phyloP scores from a whole-genome alignment of 2,329 filamentous ascomycete genomes.

The Polychaeton citri region DNA sequence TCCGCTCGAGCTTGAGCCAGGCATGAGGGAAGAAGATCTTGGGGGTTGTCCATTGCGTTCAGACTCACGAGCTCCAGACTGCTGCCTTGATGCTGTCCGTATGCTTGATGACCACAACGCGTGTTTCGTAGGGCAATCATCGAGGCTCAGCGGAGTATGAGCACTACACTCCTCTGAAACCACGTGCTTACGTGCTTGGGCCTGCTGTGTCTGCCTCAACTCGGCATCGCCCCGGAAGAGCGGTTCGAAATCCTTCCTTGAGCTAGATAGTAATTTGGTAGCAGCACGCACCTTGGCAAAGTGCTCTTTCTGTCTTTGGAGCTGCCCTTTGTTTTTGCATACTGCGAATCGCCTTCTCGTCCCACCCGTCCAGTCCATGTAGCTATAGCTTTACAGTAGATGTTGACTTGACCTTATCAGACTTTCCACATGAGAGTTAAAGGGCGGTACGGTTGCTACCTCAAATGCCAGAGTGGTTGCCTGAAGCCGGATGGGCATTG shows the following conservation, averaged over 20 bases:
- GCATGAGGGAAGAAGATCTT: no score
- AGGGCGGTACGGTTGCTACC: no score
- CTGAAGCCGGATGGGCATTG: no score
- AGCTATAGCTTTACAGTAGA: no score
- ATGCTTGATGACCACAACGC: conserved; percentile 1
- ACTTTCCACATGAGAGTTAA: no score
- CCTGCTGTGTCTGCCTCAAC: background rate
- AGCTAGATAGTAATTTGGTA: conserved; percentile 10
- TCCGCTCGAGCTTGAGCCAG: no score
- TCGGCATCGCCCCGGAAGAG: background rate
- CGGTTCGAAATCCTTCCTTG: conserved; percentile 9
- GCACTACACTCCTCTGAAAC: conserved; percentile 3
- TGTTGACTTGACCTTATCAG: no score
- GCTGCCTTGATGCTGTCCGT: conserved; percentile 5
- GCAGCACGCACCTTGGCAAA: conserved; percentile 28
- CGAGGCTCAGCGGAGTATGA: conserved; percentile 5
- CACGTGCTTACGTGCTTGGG: background rate
- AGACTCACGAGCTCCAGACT: no score
- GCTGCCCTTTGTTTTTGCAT: conserved; percentile 21
- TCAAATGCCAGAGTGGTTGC: no score
- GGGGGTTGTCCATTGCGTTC: no score
- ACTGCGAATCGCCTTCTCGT: conserved; percentile 16
- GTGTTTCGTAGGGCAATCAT: no score
- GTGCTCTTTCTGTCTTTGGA: conserved; percentile 32
- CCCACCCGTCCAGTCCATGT: conserved; percentile 41